Conservation (phyloP, 192 early-diverging fungal species). For the Coemansia sp. region DNA sequence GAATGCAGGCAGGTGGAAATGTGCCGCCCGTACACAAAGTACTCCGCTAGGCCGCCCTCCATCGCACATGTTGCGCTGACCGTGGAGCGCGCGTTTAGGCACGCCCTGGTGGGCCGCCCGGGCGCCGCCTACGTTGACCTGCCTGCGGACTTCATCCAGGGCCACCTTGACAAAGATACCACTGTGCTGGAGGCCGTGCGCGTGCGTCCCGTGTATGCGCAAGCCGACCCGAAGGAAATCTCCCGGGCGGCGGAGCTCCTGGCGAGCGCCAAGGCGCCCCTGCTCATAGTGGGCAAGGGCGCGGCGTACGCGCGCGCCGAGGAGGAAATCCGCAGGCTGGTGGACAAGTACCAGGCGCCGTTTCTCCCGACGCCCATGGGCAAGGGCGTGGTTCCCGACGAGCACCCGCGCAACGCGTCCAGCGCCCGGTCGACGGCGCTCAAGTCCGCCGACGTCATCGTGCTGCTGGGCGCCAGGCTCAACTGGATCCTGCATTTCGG, state of each 20-base stretch:
- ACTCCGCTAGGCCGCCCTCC: constrained; percentile 51
- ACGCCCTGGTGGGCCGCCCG: constrained; percentile 57
- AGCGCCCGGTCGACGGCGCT: constrained; percentile 66
- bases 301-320: constrained; percentile 68
- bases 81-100: constrained; percentile 57
- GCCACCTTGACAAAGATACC: neutral
- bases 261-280: constrained; percentile 52
- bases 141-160: constrained; percentile 68
- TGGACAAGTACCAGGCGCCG: constrained; percentile 59
- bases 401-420: constrained; percentile 58
- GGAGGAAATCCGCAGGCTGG: constrained; percentile 52
- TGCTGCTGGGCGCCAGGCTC: constrained; percentile 64
- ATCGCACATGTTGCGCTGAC: constrained; percentile 53
- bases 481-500: constrained; percentile 82
- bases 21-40: constrained; percentile 62
- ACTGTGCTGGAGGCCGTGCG: neutral
- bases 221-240: constrained; percentile 55
- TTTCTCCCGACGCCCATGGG: constrained; percentile 74
- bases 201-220: constrained; percentile 22
- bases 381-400: constrained; percentile 68
- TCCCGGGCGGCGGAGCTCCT: constrained; percentile 48
- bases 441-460: constrained; percentile 62
- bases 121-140: constrained; percentile 67
- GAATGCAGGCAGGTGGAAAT: constrained; percentile 66
- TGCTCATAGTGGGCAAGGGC: constrained; percentile 74